Evolutionary conservation across 768 basidiomycete species (phyloP), one percentile per base, ranked within the genome.

Genomic region (Fistulinella prunicolor): DNA sequence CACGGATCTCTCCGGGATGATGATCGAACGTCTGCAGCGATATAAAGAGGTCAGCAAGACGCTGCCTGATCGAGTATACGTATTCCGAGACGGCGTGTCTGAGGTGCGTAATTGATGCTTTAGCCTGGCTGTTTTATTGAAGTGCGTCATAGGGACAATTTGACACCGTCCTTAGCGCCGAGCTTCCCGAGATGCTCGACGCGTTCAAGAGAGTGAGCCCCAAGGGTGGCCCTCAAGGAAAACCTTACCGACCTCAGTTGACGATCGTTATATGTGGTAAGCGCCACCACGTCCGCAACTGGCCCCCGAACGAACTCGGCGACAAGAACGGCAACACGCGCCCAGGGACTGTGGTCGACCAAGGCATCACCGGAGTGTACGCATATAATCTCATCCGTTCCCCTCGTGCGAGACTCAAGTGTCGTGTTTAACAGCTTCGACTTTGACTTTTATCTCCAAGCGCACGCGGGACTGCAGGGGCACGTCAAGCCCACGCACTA

Each of bases 191-290:
- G 57, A 80, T 91, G 3, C 54, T 76, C 0, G 72, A 77, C 5
- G 81, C 88, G 0, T 89, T 86, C 66, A 67, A 74, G 59, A 40
- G 53, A 35, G 60, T 67, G 20, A 79, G 67, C 46, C 57, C 81
- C 14, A 71, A 66, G 42, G 71, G 77, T 9, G 66, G 66, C 16
- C 65, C 65, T 2, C 70, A 73, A 9, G 68, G 69, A 28, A 66
- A 64, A 9, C 57, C 71, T 0, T 91, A 89, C 59, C 67, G 70
- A 20, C 90, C 90, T 0, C 59, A 63, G 38, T 57, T 93, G 30
- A 81, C 86, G 2, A 87, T 92, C 56, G 66, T 87, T 49, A 83
- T 92, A 34, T 93, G 90, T 57, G 89, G 89, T 61, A 92, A 92
- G 63, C 78, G 85, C 3, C 74, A 74, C 49, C 73, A 75, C 20